Evolutionary conservation across 768 basidiomycete genomes (phyloP), one percentile per base, ranked within the genome.

Genomic region (Rhizopogon vesiculosus): DNA sequence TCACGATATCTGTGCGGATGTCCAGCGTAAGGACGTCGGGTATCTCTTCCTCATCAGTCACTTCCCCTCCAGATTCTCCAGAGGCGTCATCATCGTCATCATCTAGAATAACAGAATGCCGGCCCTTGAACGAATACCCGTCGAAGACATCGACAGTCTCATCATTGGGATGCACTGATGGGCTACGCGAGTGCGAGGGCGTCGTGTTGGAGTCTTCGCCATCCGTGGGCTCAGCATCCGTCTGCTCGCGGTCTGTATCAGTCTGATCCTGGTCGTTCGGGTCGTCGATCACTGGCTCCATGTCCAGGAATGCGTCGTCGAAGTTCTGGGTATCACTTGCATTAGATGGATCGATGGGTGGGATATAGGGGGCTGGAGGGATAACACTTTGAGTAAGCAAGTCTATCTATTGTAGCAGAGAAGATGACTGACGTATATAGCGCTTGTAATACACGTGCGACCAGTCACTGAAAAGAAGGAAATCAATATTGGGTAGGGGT

Each of bases 241-340:
- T 88, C 18, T 84, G 79, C 22, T 78, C 78, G 12, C 80, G 82
- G 58, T 87, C 85, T 25, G 86, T 88, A 65, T 88, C 86, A 53
- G 76, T 77, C 59, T 79, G 78, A 46, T 81, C 76, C 59, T 78
- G 77, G 43, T 86, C 87, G 62, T 82, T 78, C 57, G 78, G 79
- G 51, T 89, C 88, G 60, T 94, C 90, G 58, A 98, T 84, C 46
- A 91, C 86, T 22, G 94, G 92, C 61, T 89, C 87, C 91, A 98
- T 96, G 66, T 91, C 91, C 56, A 98, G 80, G 84, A 97, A 98
- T 41, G 91, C 87, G 59, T 95, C 91, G 70, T 98, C 96, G 70
- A 98, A 99, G 73, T 98, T 98, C 70, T 92, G 91, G 61, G 92
- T 95, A 80, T 99, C 97, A 64, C 87, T 86, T 58, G 94, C 94